Conservation (phyloP, 2,329 filamentous ascomycete species). For the Aspergillus sp. region DNA sequence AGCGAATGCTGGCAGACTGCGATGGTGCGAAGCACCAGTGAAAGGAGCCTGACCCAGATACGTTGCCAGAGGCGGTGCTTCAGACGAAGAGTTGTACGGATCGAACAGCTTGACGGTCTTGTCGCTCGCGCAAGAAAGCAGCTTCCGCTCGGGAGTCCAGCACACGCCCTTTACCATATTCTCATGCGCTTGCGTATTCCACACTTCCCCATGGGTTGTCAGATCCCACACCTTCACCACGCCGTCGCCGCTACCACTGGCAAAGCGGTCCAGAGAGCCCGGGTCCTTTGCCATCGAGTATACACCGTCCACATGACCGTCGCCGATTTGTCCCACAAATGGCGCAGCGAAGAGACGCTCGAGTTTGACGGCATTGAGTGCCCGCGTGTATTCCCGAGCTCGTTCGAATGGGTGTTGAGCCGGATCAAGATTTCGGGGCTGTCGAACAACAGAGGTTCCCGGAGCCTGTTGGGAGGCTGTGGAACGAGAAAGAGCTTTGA, state of each 20-base stretch:
- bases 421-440: slow-evolving; percentile 59
- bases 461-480: slow-evolving; percentile 41
- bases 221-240: slow-evolving; percentile 91
- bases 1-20: slow-evolving; percentile 69
- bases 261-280: slow-evolving; percentile 62
- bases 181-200: slow-evolving; percentile 75
- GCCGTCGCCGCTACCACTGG: slow-evolving; percentile 82
- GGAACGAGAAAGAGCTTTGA: slow-evolving; percentile 46
- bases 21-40: slow-evolving; percentile 74
- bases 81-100: slow-evolving; percentile 65
- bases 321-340: slow-evolving; percentile 78
- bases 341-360: slow-evolving; percentile 85
- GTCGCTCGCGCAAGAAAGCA: slow-evolving; percentile 81
- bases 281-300: slow-evolving; percentile 77
- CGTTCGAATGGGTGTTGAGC: slow-evolving; percentile 84
- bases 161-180: slow-evolving; percentile 87
- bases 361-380: slow-evolving; percentile 78
- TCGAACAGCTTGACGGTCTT: slow-evolving; percentile 85
- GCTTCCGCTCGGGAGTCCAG: slow-evolving; percentile 78
- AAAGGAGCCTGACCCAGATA: slow-evolving; percentile 80
- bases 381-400: slow-evolving; percentile 73
- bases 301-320: slow-evolving; percentile 85
- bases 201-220: slow-evolving; percentile 62
- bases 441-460: slow-evolving; percentile 37
- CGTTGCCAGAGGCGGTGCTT: slow-evolving; percentile 66